Evolutionary conservation across 768 basidiomycete genomes (phyloP).

Genomic region (Panellus pusillus): DNA sequence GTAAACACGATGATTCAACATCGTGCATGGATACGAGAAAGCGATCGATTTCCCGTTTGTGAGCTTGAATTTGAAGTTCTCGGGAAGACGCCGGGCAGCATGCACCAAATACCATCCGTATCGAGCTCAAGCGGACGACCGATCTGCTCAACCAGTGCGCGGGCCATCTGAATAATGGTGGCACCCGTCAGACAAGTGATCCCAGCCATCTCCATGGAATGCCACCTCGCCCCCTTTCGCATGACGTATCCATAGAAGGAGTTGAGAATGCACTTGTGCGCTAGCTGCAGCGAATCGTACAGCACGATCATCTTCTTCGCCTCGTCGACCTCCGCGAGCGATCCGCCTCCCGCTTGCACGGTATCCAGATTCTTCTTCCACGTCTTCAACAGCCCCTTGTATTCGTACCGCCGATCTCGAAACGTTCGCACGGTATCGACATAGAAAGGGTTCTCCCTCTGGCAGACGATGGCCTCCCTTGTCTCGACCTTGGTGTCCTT

Average conservation of each 20-base stretch:
- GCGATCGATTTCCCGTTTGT: slow-evolving; percentile 81
- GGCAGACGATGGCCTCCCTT: slow-evolving; percentile 93
- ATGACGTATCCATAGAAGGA: slow-evolving; percentile 99
- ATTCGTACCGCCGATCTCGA: slow-evolving; percentile 97
- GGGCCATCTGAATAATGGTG: slow-evolving; percentile 98
- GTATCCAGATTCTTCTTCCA: slow-evolving; percentile 98
- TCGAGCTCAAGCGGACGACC: slow-evolving; percentile 96
- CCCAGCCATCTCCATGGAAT: slow-evolving; percentile 99
- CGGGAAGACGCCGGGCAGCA: slow-evolving; percentile 98
- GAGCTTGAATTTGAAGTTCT: slow-evolving; percentile 96
- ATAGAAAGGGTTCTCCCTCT: slow-evolving; percentile 98
- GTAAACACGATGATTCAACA: slow-evolving; percentile 98
- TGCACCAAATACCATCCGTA: slow-evolving; percentile 99
- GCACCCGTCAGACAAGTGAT: slow-evolving; percentile 98
- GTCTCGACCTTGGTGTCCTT: slow-evolving; percentile 96
- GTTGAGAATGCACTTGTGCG: slow-evolving; percentile 99
- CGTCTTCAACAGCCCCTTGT: slow-evolving; percentile 97
- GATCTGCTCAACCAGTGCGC: slow-evolving; percentile 95
- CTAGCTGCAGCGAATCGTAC: slow-evolving; percentile 97
- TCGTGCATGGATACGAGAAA: slow-evolving; percentile 97
- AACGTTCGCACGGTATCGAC: slow-evolving; percentile 97
- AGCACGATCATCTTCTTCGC: slow-evolving; percentile 99
- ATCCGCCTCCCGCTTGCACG: slow-evolving; percentile 61
- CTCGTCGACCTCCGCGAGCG: slow-evolving; percentile 88
- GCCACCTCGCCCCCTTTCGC: slow-evolving; percentile 99